Base-by-base conservation (phyloP, 495 filamentous ascomycete genomes). In the Lentithecium fluviatile region DNA sequence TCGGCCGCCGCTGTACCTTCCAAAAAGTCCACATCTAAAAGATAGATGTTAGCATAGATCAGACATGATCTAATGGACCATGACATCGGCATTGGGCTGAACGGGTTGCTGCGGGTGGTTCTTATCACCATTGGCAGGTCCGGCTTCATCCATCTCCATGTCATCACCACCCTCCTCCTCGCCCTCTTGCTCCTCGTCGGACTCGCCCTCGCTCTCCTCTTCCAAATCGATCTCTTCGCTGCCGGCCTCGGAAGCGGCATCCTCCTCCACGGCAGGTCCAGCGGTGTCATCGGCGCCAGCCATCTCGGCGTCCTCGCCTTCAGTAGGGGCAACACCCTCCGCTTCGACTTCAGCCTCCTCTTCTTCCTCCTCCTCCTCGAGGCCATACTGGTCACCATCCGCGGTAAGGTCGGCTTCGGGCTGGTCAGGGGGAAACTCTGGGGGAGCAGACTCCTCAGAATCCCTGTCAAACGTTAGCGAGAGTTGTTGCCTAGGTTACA, bases 151-250 rank as follows among this genome's bases (percentile, higher is more conserved):
- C 77, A 94, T 88, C 55, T 93, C 91, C 77, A 94, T 90, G 66
- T 88, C 90, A 47, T 91, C 90, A 58, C 89, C 90, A 15, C 76
- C 88, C 8, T 82, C 81, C 62, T 79, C 70, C 56, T 79, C 77
- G 12, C 70, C 82, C 57, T 90, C 90, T 26, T 85, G 88, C 42
- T 85, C 89, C 19, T 85, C 89, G 24, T 89, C 82, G 13, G 89
- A 89, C 51, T 95, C 90, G 53, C 95, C 93, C 49, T 96, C 91
- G 40, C 88, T 84, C 15, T 90, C 91, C 65, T 86, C 94, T 74
- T 97, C 95, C 42, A 87, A 88, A 73, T 96, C 94, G n/a, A 98
- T 84, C 71, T 98, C 94, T 69, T 97, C 94, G 67, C 88, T 93
- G 56, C 89, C 93, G 42, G 89, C 92, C 40, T 96, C 91, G 15